Base-by-base conservation (phyloP, 148 eudicot genomes). In the Rhododendron mucronatum region DNA sequence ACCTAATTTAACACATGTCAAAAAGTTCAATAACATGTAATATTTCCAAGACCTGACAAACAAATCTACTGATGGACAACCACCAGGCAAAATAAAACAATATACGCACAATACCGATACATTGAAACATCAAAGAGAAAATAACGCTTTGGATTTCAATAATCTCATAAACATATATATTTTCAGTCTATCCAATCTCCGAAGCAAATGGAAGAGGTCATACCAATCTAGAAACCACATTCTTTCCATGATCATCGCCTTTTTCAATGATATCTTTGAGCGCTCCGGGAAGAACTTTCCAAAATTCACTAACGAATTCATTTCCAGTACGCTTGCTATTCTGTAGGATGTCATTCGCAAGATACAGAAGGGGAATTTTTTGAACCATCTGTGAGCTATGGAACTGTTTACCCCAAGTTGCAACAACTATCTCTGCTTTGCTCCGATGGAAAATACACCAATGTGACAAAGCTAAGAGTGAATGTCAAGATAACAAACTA, bases 381-480 rank as follows among this genome's bases (percentile, higher is more conserved):
- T 92, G 94, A 50, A 79, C 88, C 86, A 92, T 90, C 86, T 92
- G 89, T 39, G 94, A 92, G 80, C 81, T 90, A 75, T 88, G 95
- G 89, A 96, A 96, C 93, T 93, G 96, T 78, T 92, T 90, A 11
- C 87, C 92, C 99, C 99, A 96, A 85, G 98, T 95, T 88, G 93
- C 80, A 81, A 93, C 98, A 86, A 96, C 95, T 80, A 89, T 91
- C 78, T 93, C 97, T 35, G 99, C 97, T 89, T 96, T 94, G 89
- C 93, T 91, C 83, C 92, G 99, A 83, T 96, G 99, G 88, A 94
- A 95, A 83, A 96, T 96, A 88, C 98, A 96, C 99, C 99, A 96
- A 84, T 96, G 98, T 7, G 99, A 96, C 87, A 96, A 90, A 50
- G 99, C 99, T 95, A 87, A 75, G 65, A 63, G 74, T 39, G 69